phyloP scores from a whole-genome alignment of 2,329 filamentous ascomycete genomes.

The Annulohypoxylon truncatum region DNA sequence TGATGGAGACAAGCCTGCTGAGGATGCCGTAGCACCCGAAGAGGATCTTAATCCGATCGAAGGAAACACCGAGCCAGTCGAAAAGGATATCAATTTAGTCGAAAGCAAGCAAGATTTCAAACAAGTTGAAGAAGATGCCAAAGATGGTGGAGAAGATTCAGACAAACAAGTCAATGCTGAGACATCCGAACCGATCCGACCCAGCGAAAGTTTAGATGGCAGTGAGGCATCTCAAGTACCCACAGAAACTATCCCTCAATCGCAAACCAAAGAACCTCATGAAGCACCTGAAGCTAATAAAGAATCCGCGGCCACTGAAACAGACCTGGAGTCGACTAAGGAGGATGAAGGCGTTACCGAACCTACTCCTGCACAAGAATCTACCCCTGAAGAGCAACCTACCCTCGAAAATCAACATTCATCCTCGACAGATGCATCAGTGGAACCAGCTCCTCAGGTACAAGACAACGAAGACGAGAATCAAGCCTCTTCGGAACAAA shows the following conservation, averaged over 20 bases:
- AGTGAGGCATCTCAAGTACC: background rate
- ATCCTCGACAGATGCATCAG: background rate
- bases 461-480: background rate
- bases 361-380: background rate
- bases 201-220: background rate
- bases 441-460: background rate
- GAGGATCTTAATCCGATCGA: background rate
- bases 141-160: background rate
- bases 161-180: conserved; percentile 13
- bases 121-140: background rate
- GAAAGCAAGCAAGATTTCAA: background rate
- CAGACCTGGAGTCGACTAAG: background rate
- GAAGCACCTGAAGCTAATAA: background rate
- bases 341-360: background rate
- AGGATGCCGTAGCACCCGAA: background rate
- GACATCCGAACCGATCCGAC: background rate
- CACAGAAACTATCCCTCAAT: background rate
- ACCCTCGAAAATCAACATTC: background rate
- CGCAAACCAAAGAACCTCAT: background rate
- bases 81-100: conserved; percentile 30
- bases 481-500: conserved; percentile 1
- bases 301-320: background rate
- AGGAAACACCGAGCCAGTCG: conserved; percentile 37
- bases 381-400: background rate
- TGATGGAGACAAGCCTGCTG: background rate